A percentile compares a stretch with the other conserved stretches of the same genome.
Conservation (phyloP, 495 filamentous ascomycete genomes). For the Aspergillus carlsbadensis region DNA sequence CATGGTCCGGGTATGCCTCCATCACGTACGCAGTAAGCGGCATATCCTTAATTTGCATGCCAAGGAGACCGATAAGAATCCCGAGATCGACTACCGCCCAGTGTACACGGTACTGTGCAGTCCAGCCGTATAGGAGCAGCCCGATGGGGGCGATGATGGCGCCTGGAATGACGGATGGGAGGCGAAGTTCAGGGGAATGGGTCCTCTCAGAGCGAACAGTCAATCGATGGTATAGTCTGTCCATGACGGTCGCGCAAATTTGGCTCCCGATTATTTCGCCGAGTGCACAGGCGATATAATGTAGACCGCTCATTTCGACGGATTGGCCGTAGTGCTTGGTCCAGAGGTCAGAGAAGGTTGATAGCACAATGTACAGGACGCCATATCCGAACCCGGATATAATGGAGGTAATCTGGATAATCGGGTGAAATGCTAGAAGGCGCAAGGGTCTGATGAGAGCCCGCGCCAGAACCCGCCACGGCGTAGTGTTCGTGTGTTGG, state of each 20-base stretch:
- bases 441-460: slow-evolving; percentile 44
- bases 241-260: slow-evolving; percentile 57
- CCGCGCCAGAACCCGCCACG: background rate
- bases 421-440: slow-evolving; percentile 50
- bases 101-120: slow-evolving; percentile 44
- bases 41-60: slow-evolving; percentile 61
- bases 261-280: slow-evolving; percentile 64
- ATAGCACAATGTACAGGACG: slow-evolving; percentile 63
- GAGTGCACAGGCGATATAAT: slow-evolving; percentile 63
- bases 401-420: slow-evolving; percentile 51
- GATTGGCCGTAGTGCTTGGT: slow-evolving; percentile 54
- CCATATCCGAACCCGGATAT: slow-evolving; percentile 64
- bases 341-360: slow-evolving; percentile 63
- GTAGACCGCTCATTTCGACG: slow-evolving; percentile 61
- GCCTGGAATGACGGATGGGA: slow-evolving; percentile 55
- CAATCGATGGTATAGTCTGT: slow-evolving; percentile 58
- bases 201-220: slow-evolving; percentile 53
- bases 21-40: slow-evolving; percentile 49
- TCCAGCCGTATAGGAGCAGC: slow-evolving; percentile 67
- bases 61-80: slow-evolving; percentile 52
- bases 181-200: slow-evolving; percentile 50
- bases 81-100: slow-evolving; percentile 64
- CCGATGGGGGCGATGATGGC: slow-evolving; percentile 54
- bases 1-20: slow-evolving; percentile 61
- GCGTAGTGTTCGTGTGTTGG: background rate